Evolutionary conservation across 257 asterid genomes (phyloP).

Genomic region (Hygrophila difformis): DNA sequence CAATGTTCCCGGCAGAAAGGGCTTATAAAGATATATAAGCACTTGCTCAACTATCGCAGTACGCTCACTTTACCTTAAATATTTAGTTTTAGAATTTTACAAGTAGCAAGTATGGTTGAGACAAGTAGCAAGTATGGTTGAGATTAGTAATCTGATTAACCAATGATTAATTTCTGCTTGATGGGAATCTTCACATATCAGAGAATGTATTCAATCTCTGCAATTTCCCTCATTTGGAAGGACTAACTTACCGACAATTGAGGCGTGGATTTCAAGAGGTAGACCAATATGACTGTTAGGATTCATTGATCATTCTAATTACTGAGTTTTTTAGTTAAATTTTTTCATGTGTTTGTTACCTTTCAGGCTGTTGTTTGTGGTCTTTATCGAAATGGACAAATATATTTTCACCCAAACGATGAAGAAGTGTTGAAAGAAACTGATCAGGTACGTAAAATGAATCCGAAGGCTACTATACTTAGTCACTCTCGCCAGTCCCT

Average conservation of each 20-base stretch:
- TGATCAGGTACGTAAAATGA: constrained; percentile 54
- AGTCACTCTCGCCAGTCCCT: background rate
- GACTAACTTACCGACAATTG: constrained; percentile 59
- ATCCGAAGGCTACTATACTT: background rate
- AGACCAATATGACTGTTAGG: constrained; percentile 15
- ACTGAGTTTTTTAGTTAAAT: background rate
- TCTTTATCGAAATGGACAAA: constrained; percentile 60
- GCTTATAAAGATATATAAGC: constrained; percentile 86
- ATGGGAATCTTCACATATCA: constrained; percentile 31
- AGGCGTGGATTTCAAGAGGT: constrained; percentile 93
- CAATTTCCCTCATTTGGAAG: constrained; percentile 69
- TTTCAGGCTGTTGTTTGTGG: constrained; percentile 88
- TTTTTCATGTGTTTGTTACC: background rate
- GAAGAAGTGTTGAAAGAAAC: constrained; percentile 56
- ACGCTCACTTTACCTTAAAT: constrained; percentile 13
- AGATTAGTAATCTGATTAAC: too few species aligned
- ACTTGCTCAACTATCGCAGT: constrained; percentile 95
- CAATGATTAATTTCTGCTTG: constrained; percentile 18
- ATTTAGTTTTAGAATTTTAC: constrained; percentile 1
- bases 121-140: too few species aligned
- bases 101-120: background rate
- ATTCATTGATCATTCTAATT: background rate
- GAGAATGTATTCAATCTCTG: constrained; percentile 95
- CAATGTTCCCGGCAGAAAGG: constrained; percentile 99
- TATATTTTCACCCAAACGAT: constrained; percentile 84